These are phyloP conservation scores for Ceratocystis lukuohia DNA, from an alignment of 2,329 filamentous ascomycete species.

Conservation along the genomic window DNA sequence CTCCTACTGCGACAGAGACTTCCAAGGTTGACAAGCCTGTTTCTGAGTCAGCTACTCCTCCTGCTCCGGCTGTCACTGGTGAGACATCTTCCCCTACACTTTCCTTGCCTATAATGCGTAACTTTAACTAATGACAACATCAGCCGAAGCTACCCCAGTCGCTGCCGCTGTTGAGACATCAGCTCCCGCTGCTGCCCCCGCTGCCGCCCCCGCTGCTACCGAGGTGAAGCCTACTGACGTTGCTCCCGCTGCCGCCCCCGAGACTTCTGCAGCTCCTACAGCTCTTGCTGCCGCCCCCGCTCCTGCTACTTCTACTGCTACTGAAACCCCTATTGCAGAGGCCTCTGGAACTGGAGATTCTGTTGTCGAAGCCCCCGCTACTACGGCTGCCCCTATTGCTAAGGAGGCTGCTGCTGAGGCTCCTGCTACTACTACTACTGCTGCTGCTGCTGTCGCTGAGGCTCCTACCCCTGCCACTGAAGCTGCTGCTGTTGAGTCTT, in stretches of 20 bases:
- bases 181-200: background rate
- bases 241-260: constrained; percentile 5
- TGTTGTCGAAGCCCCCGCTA: constrained; percentile 23
- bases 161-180: constrained; percentile 22
- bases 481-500: constrained; percentile 11
- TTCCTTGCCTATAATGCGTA: no score
- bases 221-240: constrained; percentile 25
- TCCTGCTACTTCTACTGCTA: background rate
- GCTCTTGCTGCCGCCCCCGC: constrained; percentile 10
- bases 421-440: constrained; percentile 10
- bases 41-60: constrained; percentile 21
- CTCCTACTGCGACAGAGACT: constrained; percentile 9
- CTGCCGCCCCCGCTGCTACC: constrained; percentile 22
- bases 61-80: background rate
- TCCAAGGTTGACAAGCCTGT: constrained; percentile 20
- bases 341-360: constrained; percentile 16
- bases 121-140: no score
- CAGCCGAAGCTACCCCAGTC: no score
- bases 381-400: constrained; percentile 21
- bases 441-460: constrained; percentile 14
- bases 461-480: constrained; percentile 9
- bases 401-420: constrained; percentile 21
- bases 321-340: background rate
- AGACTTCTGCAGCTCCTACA: constrained; percentile 1
- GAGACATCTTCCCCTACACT: no score